Percentiles rank a stretch among this genome's conserved stretches.
These are phyloP conservation scores for Colletotrichum spinosum DNA, from an alignment of 2,329 filamentous ascomycete genomes.

Conservation along the genomic window DNA sequence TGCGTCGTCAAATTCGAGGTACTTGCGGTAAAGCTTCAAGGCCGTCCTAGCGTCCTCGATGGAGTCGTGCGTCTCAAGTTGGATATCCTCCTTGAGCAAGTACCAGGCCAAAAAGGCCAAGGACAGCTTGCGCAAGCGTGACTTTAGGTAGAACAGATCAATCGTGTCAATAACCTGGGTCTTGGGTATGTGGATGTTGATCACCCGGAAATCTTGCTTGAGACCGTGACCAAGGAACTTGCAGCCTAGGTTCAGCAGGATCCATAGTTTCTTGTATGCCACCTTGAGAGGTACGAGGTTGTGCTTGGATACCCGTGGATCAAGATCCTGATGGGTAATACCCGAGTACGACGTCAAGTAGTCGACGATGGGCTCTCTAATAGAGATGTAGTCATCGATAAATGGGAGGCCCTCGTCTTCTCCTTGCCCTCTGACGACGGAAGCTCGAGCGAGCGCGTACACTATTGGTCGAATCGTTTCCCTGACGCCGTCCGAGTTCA, in stretches of 20 bases:
- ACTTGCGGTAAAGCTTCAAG: conserved; percentile 88
- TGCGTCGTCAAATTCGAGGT: conserved; percentile 87
- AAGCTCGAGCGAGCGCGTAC: conserved; percentile 92
- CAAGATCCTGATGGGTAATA: conserved; percentile 86
- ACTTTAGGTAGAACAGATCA: conserved; percentile 86
- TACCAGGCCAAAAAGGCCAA: conserved; percentile 93
- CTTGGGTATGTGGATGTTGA: conserved; percentile 96
- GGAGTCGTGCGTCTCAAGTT: conserved; percentile 91
- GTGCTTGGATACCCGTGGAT: conserved; percentile 81
- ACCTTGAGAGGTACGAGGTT: conserved; percentile 89
- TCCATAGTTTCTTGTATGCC: conserved; percentile 98
- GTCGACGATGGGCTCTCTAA: conserved; percentile 91
- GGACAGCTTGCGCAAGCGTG: conserved; percentile 86
- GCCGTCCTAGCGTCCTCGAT: conserved; percentile 96
- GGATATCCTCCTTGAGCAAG: conserved; percentile 92
- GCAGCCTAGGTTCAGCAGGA: conserved; percentile 93
- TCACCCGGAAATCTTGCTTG: conserved; percentile 95
- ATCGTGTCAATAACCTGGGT: conserved; percentile 94
- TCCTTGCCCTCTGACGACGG: conserved; percentile 85
- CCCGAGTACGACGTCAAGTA: conserved; percentile 96
- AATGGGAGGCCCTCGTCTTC: conserved; percentile 85
- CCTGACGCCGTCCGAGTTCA: conserved; percentile 92
- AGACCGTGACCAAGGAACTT: conserved; percentile 94
- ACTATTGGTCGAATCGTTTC: conserved; percentile 93
- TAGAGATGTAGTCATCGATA: conserved; percentile 96